Base-by-base conservation (phyloP, 192 early-diverging fungal species). In the Gaertneriomyces sp. region DNA sequence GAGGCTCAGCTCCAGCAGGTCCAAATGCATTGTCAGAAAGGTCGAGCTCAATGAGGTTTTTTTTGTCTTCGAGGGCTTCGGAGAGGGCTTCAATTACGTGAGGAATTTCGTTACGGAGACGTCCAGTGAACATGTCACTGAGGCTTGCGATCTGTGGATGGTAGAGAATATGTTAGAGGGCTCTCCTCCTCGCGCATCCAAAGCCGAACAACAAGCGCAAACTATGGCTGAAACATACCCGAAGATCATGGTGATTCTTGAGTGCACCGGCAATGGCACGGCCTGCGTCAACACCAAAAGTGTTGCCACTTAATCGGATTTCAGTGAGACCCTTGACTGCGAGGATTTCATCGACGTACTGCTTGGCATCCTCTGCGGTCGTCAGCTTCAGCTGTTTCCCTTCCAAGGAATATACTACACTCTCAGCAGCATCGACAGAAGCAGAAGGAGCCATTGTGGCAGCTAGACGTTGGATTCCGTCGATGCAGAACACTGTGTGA, bases 1-100 rank as follows among this genome's bases (percentile, higher is more conserved):
- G 82, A 5, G 94, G 92, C 44, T 87, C 81, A 38, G 94, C 93
- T 39, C 96, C 96, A 43, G 89, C 87, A 11, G 96, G 94, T 16
- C 96, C 96, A 79, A 98, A 98, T n/a, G 96, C 96, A 66, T 98
- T 98, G 75, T 98, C 94, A 7, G 78, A 61, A 45, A 72, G 69
- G 47, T 70, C 69, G 6, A 70, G 61, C 58, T 94, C 90, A n/a
- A 87, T 76, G 16, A 95, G 81, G 53, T 85, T 68, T 20, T 85
- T 44, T 69, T 90, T 91, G 63, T 94, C 87, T 58, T 85, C 81
- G 40, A 97, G 81, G 5, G 92, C 90, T 53, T 87, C 88, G 49
- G 91, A 89, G 25, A 98, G 77, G 17, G 89, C 89, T 54, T 89
- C 88, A 20, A 97, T 71, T 46, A 88, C 86, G 45, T 80, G 77